Evolutionary conservation across 768 basidiomycete genomes (phyloP).

Genomic region (Terana coerulea): DNA sequence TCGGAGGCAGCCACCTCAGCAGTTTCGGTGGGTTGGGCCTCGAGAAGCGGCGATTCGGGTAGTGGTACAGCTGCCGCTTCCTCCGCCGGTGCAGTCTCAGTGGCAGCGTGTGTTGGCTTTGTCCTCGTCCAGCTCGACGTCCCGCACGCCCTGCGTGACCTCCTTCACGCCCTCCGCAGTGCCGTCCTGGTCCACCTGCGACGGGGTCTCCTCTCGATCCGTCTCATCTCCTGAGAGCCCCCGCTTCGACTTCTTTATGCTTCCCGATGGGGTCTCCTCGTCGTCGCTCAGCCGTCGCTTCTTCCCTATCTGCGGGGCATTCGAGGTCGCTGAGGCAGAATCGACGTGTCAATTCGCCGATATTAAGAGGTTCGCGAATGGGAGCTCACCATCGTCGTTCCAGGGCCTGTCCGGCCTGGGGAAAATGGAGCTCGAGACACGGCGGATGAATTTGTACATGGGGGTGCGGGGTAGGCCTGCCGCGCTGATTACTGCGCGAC

Average conservation of each 20-base stretch:
- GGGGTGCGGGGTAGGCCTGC: too few species aligned
- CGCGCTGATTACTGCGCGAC: too few species aligned
- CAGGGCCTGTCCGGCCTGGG: conserved; percentile 72
- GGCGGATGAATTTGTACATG: conserved; percentile 71
- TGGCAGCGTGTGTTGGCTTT: conserved; percentile 3
- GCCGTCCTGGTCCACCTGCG: conserved; percentile 8
- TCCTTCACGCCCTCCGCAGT: conserved; percentile 53
- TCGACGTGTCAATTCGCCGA: conserved; percentile 5
- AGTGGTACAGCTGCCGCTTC: conserved; percentile 33
- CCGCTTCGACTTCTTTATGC: conserved; percentile 25
- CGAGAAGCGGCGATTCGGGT: conserved; percentile 33
- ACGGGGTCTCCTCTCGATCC: conserved; percentile 21
- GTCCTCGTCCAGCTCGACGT: conserved; percentile 56
- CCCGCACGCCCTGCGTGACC: conserved; percentile 66
- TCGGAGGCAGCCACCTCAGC: conserved; percentile 11
- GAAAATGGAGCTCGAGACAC: conserved; percentile 66
- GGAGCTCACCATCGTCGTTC: conserved; percentile 67
- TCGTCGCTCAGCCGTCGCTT: conserved; percentile 62
- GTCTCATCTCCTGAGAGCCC: conserved; percentile 38
- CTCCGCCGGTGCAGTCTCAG: too few species aligned
- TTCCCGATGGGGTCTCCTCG: conserved; percentile 30
- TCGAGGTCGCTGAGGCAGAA: conserved; percentile 66
- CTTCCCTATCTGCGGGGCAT: conserved; percentile 61
- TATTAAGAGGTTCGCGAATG: too few species aligned
- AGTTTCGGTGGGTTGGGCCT: conserved; percentile 27